A percentile compares a stretch with the other conserved stretches of the same genome.
Evolutionary conservation across 108 stramenopile species (phyloP).

Genomic region (Epipyxis sp.): DNA sequence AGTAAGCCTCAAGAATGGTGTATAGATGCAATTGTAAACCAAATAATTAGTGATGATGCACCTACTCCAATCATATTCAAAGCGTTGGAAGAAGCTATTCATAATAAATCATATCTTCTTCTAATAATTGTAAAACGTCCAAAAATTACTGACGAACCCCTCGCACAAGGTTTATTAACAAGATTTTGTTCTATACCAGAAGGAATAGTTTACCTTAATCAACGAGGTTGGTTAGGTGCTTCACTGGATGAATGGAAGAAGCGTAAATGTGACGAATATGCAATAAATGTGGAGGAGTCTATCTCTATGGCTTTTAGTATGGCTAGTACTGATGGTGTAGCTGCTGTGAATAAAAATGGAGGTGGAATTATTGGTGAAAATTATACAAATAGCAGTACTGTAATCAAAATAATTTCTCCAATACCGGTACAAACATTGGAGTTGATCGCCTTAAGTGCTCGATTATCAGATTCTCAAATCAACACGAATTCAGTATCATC

Average conservation of each 20-base stretch:
- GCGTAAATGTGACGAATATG: background rate
- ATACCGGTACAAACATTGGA: background rate
- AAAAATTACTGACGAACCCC: background rate
- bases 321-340: no score
- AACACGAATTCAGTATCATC: background rate
- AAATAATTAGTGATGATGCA: background rate
- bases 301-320: background rate
- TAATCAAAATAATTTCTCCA: background rate
- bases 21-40: conserved; percentile 15
- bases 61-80: background rate
- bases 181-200: conserved; percentile 16
- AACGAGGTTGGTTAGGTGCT: background rate
- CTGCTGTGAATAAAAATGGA: no score
- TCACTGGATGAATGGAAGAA: background rate
- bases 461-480: no score
- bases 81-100: conserved; percentile 1
- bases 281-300: background rate
- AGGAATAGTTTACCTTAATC: background rate
- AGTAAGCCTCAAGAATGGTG: background rate
- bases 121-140: conserved; percentile 12
- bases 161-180: background rate
- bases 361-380: no score
- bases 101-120: background rate
- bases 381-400: no score
- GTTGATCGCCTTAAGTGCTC: background rate